Base-by-base conservation (phyloP, 2,329 filamentous ascomycete genomes). In the Aureobasidium sp. region DNA sequence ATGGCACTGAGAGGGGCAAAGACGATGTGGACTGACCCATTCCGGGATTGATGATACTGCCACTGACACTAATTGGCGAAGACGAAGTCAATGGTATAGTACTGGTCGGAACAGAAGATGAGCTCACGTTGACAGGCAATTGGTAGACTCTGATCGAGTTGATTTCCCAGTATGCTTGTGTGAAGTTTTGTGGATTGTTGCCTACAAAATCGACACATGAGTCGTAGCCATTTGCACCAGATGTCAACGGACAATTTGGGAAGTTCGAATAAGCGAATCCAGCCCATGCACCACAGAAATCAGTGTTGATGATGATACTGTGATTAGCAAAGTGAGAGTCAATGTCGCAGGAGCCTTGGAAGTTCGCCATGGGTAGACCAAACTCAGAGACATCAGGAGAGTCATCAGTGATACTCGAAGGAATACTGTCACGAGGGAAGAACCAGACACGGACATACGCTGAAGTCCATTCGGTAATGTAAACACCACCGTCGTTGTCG, bases 351-450 rank as follows among this genome's bases (percentile, higher is more conserved):
- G 61, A 61, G 10, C 72, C 74, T 64, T 70, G 85, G 69, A 88
- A 88, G 63, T 89, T 86, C 1, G 86, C 85, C 7, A 82, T 67
- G 1, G 87, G 83, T 2, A 73, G 76, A 16, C 85, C 86, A 82
- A 87, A 90, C 2, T 75, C 74, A 53, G 78, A 80, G 0, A 86
- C 83, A 66, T 88, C 79, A 0, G 87, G 87, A 1, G 64, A 66
- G n/a, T 67, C 66, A 13, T 58, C 65, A 54, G 74, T 71, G 63
- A 89, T 80, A 66, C 69, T 72, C 5, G 63, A 32, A 1, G 75
- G 75, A 14, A 71, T 70, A 49, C 62, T 59, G n/a, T 69, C 69
- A 14, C 70, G 66, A 21, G 69, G 66, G 48, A 74, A 74, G 65
- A 69, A 74, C 72, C 72, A 74, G 25, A 68, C 68, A 63, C 69